Base-by-base conservation (phyloP, 2,329 filamentous ascomycete species). In the Nigrograna mackinnonii region DNA sequence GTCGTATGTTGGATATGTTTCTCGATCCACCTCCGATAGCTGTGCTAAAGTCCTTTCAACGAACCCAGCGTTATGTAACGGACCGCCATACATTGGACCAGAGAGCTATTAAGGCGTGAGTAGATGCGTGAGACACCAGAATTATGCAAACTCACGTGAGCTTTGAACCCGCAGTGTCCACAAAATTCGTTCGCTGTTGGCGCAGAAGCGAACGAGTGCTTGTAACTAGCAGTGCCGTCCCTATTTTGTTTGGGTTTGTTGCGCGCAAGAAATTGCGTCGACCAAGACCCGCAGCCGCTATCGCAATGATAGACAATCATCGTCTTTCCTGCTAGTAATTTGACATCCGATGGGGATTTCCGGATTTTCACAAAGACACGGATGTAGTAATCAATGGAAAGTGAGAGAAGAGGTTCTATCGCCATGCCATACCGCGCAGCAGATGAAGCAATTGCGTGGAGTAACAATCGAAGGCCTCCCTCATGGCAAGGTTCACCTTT, bases 361-460 rank as follows among this genome's bases (percentile, higher is more conserved):
- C 82, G 79, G 24, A 99, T 80, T 16, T 86, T 83, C 34, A 99
- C 85, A 63, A 97, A 99, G 2, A 96, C 79, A 34, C 95, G 84
- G 16, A 86, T 84, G 64, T 99, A 99, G 67, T 95, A 99, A 68
- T 99, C 94, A 49, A 97, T 96, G 3, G 90, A 96, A 1, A 99
- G 79, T 5, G 90, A 96, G 9, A 99, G 79, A 4, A 96, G 79
- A 1, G 94, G 94, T 67, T 97, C 91, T 44, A 97, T 90, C 0
- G 89, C 79, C 31, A 96, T 75, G 1, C 94, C 92, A 55, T 99
- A 95, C 48, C 85, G 85, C 13, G 86, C 89, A 3, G 90, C 94
- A 1, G 89, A 81, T 1, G 84, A 82, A 2, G 91, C 87, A 44
- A 97, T 82, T 3, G 86, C 82, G 63, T 96, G 83, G 11, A 99